Evolutionary conservation across 257 asterid genomes (phyloP).

Genomic region (Verbascum thapsus): DNA sequence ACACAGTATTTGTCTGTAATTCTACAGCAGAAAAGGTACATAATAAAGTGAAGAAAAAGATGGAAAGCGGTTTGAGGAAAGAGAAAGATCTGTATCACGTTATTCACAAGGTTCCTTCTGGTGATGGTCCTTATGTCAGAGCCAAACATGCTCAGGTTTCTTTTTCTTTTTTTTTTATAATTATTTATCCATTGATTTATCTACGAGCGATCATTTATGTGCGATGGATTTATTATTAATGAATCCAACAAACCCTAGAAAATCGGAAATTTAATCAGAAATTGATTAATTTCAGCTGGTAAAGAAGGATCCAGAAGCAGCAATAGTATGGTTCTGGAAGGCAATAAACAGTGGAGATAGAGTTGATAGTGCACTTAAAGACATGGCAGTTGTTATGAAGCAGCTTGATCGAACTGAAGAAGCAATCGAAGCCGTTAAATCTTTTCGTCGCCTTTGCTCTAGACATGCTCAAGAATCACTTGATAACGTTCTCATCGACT

Average conservation of each 20-base stretch:
- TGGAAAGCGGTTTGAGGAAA: constrained; percentile 27
- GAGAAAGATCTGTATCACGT: constrained; percentile 51
- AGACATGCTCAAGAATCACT: constrained; percentile 65
- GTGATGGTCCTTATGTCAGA: constrained; percentile 89
- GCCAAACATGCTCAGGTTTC: constrained; percentile 88
- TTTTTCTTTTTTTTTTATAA: too few relatives aligned
- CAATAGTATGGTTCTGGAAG: constrained; percentile 64
- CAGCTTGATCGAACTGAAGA: constrained; percentile 62
- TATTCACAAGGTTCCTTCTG: constrained; percentile 79
- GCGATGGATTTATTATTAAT: too few relatives aligned
- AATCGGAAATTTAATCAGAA: too few relatives aligned
- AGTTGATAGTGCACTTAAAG: constrained; percentile 65
- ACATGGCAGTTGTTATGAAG: constrained; percentile 73
- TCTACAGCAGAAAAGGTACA: too few relatives aligned
- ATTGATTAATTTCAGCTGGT: constrained; percentile 40
- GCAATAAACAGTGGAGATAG: constrained; percentile 62
- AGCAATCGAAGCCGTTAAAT: constrained; percentile 60
- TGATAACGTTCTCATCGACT: constrained; percentile 65
- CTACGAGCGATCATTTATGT: too few relatives aligned
- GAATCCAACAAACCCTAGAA: too few relatives aligned
- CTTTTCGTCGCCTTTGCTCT: constrained; percentile 55
- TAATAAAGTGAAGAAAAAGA: constrained; percentile 10
- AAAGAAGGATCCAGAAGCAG: constrained; percentile 60
- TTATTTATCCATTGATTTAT: too few relatives aligned
- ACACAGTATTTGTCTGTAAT: too few relatives aligned